phyloP scores from a whole-genome alignment of 352 stramenopile species.

The Pythium rishiriense region DNA sequence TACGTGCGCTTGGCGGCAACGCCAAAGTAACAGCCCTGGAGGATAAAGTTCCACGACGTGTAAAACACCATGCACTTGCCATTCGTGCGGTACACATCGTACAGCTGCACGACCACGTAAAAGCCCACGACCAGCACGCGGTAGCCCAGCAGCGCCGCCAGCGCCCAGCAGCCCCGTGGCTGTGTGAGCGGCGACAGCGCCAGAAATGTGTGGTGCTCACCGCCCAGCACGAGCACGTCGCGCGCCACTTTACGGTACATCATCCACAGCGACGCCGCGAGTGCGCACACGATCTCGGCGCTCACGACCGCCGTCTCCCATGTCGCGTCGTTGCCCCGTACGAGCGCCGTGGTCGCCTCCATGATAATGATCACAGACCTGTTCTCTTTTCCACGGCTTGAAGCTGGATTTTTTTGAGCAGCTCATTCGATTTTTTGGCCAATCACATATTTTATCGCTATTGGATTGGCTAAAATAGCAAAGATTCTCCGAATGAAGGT shows the following conservation, averaged over 20 bases:
- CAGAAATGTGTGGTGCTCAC: slow-evolving; percentile 30
- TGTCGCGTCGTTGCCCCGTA: slow-evolving; percentile 2
- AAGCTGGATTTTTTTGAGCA: no score
- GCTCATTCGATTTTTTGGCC: no score
- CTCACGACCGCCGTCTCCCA: slow-evolving; percentile 61
- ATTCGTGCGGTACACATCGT: slow-evolving; percentile 56
- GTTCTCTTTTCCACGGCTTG: no score
- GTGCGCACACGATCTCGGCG: slow-evolving; percentile 42
- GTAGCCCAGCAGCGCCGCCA: slow-evolving; percentile 44
- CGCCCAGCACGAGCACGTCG: slow-evolving; percentile 33
- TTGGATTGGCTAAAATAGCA: no score
- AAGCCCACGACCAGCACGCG: slow-evolving; percentile 39
- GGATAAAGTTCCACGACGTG: slow-evolving; percentile 88
- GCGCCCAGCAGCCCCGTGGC: slow-evolving; percentile 44
- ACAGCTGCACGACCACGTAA: slow-evolving; percentile 56
- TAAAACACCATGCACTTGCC: slow-evolving; percentile 68
- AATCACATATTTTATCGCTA: no score
- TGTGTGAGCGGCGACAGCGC: slow-evolving; percentile 41
- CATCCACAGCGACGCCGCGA: slow-evolving; percentile 52
- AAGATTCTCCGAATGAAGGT: slow-evolving; percentile 2
- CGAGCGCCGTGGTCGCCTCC: slow-evolving; percentile 6
- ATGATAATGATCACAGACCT: no score
- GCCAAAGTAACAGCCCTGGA: slow-evolving; percentile 64
- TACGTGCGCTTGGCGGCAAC: slow-evolving; percentile 35
- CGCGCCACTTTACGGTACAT: slow-evolving; percentile 37